Evolutionary conservation across 1,284 basidiomycete genomes (phyloP), one percentile per base, ranked within the genome.

Genomic region (Ustilago cynodontis): DNA sequence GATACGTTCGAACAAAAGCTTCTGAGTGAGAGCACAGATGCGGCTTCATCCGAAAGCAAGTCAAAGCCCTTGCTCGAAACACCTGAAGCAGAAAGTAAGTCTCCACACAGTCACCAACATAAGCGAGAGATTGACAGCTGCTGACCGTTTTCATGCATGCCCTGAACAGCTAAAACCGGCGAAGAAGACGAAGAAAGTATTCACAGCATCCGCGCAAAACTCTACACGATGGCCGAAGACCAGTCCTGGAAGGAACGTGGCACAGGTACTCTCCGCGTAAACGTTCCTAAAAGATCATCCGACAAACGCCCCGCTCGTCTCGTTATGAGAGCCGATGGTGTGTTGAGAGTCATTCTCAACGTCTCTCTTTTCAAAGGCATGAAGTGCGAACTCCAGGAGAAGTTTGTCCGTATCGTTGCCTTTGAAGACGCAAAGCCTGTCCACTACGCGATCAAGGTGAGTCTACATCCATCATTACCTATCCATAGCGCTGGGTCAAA

Each of bases 321-420:
- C 52, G 95, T 98, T 41, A 97, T 98, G 94, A 91, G 95, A 65
- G 94, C 95, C 78, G 95, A 98, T 80, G 95, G 94, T 1, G 94
- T 96, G 11, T 91, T 93, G 81, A 89, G 93, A 0, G 87, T 97
- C 53, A 88, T 98, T 61, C 88, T 98, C 60, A 98, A 98, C 82
- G 91, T 93, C 43, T 90, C 91, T 37, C 88, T 98, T 53, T 97
- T 96, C 88, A 88, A 89, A 74, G 94, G 94, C 22, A 94, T 96
- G 93, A 89, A 89, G 58, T 93, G 91, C 86, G 88, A 89, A 72
- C 85, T 93, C 81, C 91, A 94, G 87, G 93, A 85, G 14, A 81
- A 78, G 31, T 86, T 84, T 31, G 59, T 86, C 13, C 74, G 83
- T 43, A 69, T 86, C 50, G 77, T 83, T 16, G 82, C 83, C 3